Evolutionary conservation across 2,329 filamentous ascomycete genomes (phyloP), one percentile per base, ranked within the genome.

Genomic region (Pyrenophora seminiperda): DNA sequence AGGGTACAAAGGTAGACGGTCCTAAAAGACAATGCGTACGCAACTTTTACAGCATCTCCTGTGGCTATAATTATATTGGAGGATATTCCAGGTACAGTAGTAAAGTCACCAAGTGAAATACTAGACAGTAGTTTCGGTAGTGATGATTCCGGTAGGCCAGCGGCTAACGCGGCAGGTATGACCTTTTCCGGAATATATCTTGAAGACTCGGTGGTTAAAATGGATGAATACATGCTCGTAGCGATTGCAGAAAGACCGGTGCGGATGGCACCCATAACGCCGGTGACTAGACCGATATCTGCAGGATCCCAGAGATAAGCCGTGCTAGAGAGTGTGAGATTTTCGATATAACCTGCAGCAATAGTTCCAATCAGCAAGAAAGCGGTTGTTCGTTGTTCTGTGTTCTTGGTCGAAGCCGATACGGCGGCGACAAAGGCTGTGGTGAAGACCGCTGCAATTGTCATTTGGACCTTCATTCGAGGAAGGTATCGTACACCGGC

Each of bases 21-120:
- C 46, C 67, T 65, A 61, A 80, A 79, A 3, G 75, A 73, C n/a
- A 70, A 48, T 4, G 70, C 62, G 58, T 80, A 78, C n/a, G 76
- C 76, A 9, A 66, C 63, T 54, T 74, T 72, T 7, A 74, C 53
- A 17, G 75, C 73, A 0, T 53, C 47, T 2, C 54, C 65, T 0
- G 76, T 73, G 0, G 73, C 58, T 0, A 48, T 60, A n/a, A 63
- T 59, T 15, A 70, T 61, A 0, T 59, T 59, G 1, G 57, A 47
- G 0, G 63, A 63, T 20, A 70, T 65, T 3, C 59, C 67, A n/a
- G 62, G 61, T 10, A 69, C 63, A 7, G 46, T 50, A 3, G 54
- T 50, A 43, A 70, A 65, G 22, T 66, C 43, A 4, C 66, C 63
- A 1, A 46, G 19, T 0, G 62, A 57, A 39, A 70, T 64, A 10